Conservation (phyloP, 148 eudicot species). For the Diospyros lotus region DNA sequence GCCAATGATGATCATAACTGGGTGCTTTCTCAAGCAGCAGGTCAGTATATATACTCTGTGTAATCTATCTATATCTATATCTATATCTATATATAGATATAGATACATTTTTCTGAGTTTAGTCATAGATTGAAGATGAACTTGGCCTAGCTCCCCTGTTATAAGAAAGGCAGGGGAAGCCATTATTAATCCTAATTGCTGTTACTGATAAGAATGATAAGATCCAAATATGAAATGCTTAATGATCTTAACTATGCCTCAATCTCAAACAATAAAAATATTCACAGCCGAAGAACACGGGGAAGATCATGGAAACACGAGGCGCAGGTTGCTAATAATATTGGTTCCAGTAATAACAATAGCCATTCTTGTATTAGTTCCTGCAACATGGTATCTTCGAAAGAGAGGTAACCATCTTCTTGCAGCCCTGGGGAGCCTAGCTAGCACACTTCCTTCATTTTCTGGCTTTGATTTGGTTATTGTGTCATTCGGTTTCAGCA, state of each 20-base stretch:
- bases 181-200: too few species aligned
- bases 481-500: not conserved
- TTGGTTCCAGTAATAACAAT: not conserved
- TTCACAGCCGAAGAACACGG: not conserved
- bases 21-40: conserved; percentile 15
- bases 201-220: too few species aligned
- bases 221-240: too few species aligned
- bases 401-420: not conserved
- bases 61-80: not conserved
- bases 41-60: not conserved
- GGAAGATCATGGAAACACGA: not conserved
- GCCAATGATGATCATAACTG: conserved; percentile 3
- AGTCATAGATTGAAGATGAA: too few species aligned
- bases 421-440: not conserved
- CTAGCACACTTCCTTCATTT: not conserved
- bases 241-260: too few species aligned
- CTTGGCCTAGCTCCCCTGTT: too few species aligned
- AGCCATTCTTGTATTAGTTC: not conserved
- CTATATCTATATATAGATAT: too few species aligned
- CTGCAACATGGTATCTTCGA: not conserved
- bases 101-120: too few species aligned
- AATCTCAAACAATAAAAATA: not conserved
- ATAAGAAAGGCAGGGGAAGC: too few species aligned
- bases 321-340: not conserved
- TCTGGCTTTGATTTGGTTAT: not conserved